phyloP scores from a whole-genome alignment of 306 rosid species.

The Benincasa hispida region DNA sequence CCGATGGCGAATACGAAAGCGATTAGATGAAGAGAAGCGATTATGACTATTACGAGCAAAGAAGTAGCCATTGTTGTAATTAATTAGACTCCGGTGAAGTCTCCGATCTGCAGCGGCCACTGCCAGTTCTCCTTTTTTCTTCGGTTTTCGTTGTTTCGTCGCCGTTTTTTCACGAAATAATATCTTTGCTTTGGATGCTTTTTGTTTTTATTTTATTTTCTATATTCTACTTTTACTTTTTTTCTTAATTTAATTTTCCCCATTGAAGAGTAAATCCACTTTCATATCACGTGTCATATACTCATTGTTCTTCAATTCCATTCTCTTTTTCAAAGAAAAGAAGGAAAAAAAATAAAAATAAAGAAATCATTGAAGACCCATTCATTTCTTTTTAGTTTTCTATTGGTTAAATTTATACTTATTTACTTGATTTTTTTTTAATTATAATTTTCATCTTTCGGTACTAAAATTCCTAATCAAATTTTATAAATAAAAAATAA shows the following conservation, averaged over 20 bases:
- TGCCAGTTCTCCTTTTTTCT: neutral
- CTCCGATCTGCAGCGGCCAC: neutral
- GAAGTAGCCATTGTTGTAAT: neutral
- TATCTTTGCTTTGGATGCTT: neutral
- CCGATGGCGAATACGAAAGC: conserved; percentile 84
- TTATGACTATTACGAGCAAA: conserved; percentile 23
- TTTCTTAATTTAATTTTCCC: neutral
- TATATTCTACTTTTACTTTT: neutral
- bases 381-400: too few species aligned
- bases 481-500: too few species aligned
- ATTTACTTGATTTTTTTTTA: too few species aligned
- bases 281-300: too few species aligned
- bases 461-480: too few species aligned
- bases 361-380: too few species aligned
- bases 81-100: neutral
- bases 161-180: neutral
- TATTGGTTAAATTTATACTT: too few species aligned
- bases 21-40: conserved; percentile 61
- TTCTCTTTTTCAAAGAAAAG: too few species aligned
- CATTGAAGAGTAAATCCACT: too few species aligned
- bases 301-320: too few species aligned
- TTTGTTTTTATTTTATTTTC: conserved; percentile 2
- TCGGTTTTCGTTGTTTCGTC: neutral
- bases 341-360: too few species aligned
- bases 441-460: too few species aligned